Percentiles rank a stretch among this genome's conserved stretches.
Conservation (phyloP, 805 yeast species). For the Yarrowia sp. region DNA sequence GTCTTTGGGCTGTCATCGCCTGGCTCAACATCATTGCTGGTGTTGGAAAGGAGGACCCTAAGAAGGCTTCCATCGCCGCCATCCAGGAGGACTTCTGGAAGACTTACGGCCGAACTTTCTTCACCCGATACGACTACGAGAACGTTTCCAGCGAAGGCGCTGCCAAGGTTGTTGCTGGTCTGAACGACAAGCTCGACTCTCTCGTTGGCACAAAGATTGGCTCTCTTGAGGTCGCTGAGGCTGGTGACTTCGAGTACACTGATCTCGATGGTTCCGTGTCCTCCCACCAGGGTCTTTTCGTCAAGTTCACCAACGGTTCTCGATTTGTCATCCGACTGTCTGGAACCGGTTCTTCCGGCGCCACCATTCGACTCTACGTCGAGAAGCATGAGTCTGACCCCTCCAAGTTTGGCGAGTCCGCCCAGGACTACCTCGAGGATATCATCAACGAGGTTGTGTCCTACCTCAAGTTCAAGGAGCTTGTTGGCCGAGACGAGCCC, state of each 20-base stretch:
- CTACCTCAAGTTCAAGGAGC: slow-evolving; percentile 68
- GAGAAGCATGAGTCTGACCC: slow-evolving; percentile 73
- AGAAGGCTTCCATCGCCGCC: slow-evolving; percentile 65
- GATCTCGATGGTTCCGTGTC: slow-evolving; percentile 94
- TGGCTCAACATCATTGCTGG: slow-evolving; percentile 95
- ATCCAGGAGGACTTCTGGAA: slow-evolving; percentile 87
- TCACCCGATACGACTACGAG: slow-evolving; percentile 94
- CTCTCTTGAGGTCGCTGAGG: slow-evolving; percentile 58
- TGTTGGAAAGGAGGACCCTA: slow-evolving; percentile 56
- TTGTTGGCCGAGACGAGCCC: slow-evolving; percentile 78
- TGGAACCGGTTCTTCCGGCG: slow-evolving; percentile 97
- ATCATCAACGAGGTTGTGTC: slow-evolving; percentile 62
- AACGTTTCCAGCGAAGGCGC: slow-evolving; percentile 77
- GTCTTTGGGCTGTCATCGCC: slow-evolving; percentile 95
- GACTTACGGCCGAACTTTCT: slow-evolving; percentile 93
- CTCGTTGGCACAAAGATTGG: slow-evolving; percentile 54
- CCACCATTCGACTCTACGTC: slow-evolving; percentile 88
- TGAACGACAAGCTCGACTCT: slow-evolving; percentile 41
- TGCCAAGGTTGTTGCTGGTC: slow-evolving; percentile 54
- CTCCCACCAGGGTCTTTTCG: slow-evolving; percentile 78
- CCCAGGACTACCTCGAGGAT: slow-evolving; percentile 63
- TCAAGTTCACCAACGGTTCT: slow-evolving; percentile 75
- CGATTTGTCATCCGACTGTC: slow-evolving; percentile 87
- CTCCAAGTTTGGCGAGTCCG: slow-evolving; percentile 47
- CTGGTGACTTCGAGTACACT: slow-evolving; percentile 87